Base-by-base conservation (phyloP, 768 basidiomycete genomes). In the Termitomyces sp. region DNA sequence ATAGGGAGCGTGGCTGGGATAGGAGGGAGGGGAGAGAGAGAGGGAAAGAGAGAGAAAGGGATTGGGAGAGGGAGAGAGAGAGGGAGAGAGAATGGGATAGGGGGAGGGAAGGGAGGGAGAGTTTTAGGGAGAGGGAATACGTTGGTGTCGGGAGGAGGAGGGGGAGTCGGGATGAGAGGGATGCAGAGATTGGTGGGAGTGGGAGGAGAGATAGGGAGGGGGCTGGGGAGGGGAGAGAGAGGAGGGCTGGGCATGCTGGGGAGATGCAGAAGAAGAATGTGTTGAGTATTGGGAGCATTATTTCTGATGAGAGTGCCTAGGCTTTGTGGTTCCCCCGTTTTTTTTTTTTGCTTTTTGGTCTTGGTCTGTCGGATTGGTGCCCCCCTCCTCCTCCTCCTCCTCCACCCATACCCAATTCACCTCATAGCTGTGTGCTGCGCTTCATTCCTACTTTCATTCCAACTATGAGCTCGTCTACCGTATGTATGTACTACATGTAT, bases 281-380 rank as follows among this genome's bases (percentile, higher is more conserved):
- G 56, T 66, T 88, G 72, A 87, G 85, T 64, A 88, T 88, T 61
- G 85, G 84, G 56, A 87, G 83, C 65, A 88, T 88, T 57, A 87
- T 88, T 57, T 86, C 84, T 7, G 59, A 63, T 37, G 56, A 59
- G 51, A 50, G 49, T 34, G 20, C 0, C 22, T 52, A 52, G 51
- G 12, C 11, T 3, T 48, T 30, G 47, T 31, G 30, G 13, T 13
- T 45, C 22, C 3, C 22, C 0, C 12, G 20, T 22, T 27, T 47
- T 30, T 16, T 4, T 11, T 20, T 33, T 20, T 49, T n/a, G 27
- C 16, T 31, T 31, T n/a, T 31, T n/a, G 7, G 24, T 47, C 24
- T 16, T 47, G 8, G 11, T 18, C 11, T 20, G 33, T n/a, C 7
- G 18, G 2, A 18, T n/a, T 2, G 9, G 15, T 9, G 30, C n/a